These are phyloP conservation scores for Tanacetum coccineum DNA, from an alignment of 129 eudicot species.

Conservation along the genomic window DNA sequence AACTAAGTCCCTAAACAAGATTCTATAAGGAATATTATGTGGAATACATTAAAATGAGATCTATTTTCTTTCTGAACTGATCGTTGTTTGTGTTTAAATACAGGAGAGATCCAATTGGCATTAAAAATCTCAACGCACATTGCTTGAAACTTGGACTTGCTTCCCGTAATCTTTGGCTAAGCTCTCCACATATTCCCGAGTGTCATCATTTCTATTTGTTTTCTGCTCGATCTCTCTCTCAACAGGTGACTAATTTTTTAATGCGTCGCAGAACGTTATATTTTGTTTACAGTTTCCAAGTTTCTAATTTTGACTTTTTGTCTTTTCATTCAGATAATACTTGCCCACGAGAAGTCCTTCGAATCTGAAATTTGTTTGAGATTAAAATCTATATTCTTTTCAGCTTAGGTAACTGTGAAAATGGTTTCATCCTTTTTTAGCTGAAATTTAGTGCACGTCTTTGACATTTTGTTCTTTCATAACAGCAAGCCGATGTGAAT, in stretches of 20 bases:
- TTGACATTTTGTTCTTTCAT: neutral
- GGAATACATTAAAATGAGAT: no score
- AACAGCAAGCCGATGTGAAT: no score
- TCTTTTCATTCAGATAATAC: no score
- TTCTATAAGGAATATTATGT: constrained; percentile 37
- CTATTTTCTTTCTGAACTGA: no score
- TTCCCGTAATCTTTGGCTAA: constrained; percentile 58
- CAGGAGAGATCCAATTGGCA: constrained; percentile 38
- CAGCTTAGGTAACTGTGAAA: constrained; percentile 28
- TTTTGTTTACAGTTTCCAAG: neutral
- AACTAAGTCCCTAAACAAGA: constrained; percentile 40
- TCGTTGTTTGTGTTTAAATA: constrained; percentile 1
- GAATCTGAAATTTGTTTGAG: no score
- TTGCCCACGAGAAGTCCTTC: no score
- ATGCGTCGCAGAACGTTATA: no score
- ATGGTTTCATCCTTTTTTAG: constrained; percentile 24
- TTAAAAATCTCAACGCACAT: constrained; percentile 54
- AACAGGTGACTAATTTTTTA: constrained; percentile 43
- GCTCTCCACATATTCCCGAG: constrained; percentile 36
- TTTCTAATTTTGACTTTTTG: no score
- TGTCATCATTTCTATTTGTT: constrained; percentile 36
- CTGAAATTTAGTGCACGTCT: neutral
- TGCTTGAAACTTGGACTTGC: constrained; percentile 70
- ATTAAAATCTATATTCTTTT: no score
- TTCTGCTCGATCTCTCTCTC: constrained; percentile 58